Conservation (phyloP, 345 rosid species). For the Eucalyptus dawsonii region DNA sequence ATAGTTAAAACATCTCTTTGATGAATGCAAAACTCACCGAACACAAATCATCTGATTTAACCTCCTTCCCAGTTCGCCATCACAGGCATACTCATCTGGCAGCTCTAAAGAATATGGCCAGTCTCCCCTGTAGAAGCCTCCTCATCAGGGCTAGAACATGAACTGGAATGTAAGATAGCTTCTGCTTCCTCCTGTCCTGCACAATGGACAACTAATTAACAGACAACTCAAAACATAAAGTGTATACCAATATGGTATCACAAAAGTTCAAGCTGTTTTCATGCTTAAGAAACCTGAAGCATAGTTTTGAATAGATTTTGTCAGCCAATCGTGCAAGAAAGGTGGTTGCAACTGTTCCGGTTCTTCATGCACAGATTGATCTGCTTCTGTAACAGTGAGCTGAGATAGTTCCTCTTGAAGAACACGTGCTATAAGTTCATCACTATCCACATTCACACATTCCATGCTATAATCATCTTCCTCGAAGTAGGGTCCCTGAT, state of each 20-base stretch:
- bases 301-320: constrained; percentile 18
- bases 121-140: constrained; percentile 16
- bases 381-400: constrained; percentile 32
- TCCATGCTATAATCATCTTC: constrained; percentile 20
- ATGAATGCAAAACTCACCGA: constrained; percentile 31
- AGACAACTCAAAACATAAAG: neutral
- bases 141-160: constrained; percentile 39
- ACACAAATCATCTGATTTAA: constrained; percentile 57
- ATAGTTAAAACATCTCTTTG: neutral
- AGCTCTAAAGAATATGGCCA: constrained; percentile 28
- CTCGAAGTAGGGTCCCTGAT: constrained; percentile 16
- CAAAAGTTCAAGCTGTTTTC: neutral
- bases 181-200: constrained; percentile 28
- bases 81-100: constrained; percentile 27
- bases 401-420: constrained; percentile 63
- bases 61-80: constrained; percentile 50
- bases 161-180: constrained; percentile 25
- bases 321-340: constrained; percentile 21
- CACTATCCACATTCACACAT: constrained; percentile 22
- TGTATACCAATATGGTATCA: neutral
- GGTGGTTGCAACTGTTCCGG: constrained; percentile 17
- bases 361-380: constrained; percentile 9
- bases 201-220: constrained; percentile 4
- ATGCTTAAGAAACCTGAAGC: constrained; percentile 22
- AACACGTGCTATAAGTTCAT: constrained; percentile 44